Base-by-base conservation (phyloP, 1,139 yeast genomes). In the Dujonia santamariae region DNA sequence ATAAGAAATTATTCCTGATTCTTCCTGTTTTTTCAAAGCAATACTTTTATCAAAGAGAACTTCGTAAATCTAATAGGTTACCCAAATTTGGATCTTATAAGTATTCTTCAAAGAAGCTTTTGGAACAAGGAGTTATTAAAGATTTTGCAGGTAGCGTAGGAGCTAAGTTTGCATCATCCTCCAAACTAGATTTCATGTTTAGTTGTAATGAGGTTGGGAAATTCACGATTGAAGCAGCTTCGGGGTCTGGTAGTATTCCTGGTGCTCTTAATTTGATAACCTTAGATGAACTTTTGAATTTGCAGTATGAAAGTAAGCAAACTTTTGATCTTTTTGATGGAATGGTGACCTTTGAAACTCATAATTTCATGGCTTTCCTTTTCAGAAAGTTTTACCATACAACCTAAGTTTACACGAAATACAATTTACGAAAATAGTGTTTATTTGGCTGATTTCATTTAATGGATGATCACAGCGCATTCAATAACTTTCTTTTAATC, bases 1-100 rank as follows among this genome's bases (percentile, higher is more conserved):
- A 75, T 41, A 63, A 63, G 38, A 74, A 69, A 50, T 57, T 75
- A 33, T 75, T 74, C 55, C 75, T 66, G 35, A 61, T 72, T 19
- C 62, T 74, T 29, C 70, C 85, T 19, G 82, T 84, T 2, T 85
- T 86, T 58, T 80, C 90, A 25, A 82, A 78, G 50, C 94, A 85
- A 46, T 85, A 81, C 57, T 84, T 83, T 59, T 85, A 84, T 50
- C 84, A 80, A 50, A 65, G 90, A 23, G 87, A 81, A 43, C 63
- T 85, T 46, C 79, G 80, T 47, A 79, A 73, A 59, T 56, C 76
- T 32, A 86, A 92, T 22, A 67, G 81, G 31, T 61, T 80, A 30
- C 90, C 94, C 2, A 77, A 75, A 50, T 86, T 82, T 56, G 96
- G 96, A 7, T 85, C 94, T 1, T 86, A 80, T 61, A 85, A 84